Evolutionary conservation across 257 asterid species (phyloP), one percentile per base, ranked within the genome.

Genomic region (Paulownia fortunei): DNA sequence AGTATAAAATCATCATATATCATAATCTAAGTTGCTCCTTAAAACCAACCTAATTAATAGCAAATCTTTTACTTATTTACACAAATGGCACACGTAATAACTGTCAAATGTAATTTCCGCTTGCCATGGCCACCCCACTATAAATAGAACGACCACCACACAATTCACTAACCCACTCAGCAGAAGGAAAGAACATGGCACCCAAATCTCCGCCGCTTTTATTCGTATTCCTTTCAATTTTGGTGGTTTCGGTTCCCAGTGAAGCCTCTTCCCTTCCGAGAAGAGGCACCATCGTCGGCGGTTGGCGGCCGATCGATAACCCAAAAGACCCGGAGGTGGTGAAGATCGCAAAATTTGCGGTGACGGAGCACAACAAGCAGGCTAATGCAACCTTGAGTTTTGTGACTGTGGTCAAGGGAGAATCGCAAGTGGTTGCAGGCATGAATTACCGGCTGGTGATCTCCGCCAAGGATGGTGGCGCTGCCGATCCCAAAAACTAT

Each of bases 391-490:
- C 75, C 0, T 58, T 87, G 84, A 37, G 10, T 3, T 83, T 85
- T 34, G 68, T 47, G 39, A 8, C 32, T 1, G 92, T 86, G 30
- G 49, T 86, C 5, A 49, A 47, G 16, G 89, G 85, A 8, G 85
- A 80, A 76, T 12, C 49, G 7, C 88, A 88, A 41, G 76, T 86
- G 60, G 87, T 84, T n/a, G 54, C 84, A 2, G 90, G 92, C 0
- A 69, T 26, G 32, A 86, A 86, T 56, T 88, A 80, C 74, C 51
- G 75, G 66, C 74, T 84, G 9, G 79, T 62, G 5, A 82, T 88
- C 51, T 36, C 83, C 46, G 85, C 82, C 41, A 67, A 69, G 73
- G 85, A 55, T 24, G 87, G 81, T 65, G 56, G 60, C 56, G 69
- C 71, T 27, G 77, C 18, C n/a, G 24, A 13, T 0, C 61, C 66